A percentile compares a stretch with the other conserved stretches of the same genome.
Evolutionary conservation across 1,284 basidiomycete genomes (phyloP).

Genomic region (Ceratobasidium papillatum): DNA sequence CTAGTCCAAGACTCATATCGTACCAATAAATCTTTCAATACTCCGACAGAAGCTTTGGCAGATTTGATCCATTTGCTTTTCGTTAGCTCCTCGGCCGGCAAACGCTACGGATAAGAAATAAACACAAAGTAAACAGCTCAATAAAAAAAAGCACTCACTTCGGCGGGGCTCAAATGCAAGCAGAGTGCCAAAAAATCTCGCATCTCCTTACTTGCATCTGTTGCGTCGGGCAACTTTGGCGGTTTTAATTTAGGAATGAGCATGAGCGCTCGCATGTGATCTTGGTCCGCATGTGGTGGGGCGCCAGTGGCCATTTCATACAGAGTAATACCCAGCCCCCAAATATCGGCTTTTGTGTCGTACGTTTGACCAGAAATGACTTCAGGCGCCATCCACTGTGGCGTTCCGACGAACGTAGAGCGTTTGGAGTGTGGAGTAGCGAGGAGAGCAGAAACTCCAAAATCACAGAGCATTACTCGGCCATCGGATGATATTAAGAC

Average conservation of each 20-base stretch:
- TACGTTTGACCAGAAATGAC: slow-evolving; percentile 91
- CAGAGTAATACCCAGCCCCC: slow-evolving; percentile 94
- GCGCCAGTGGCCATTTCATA: slow-evolving; percentile 96
- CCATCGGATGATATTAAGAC: slow-evolving; percentile 87
- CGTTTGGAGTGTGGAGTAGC: slow-evolving; percentile 88
- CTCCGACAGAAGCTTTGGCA: slow-evolving; percentile 71
- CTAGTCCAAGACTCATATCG: slow-evolving; percentile 81
- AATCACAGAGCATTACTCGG: slow-evolving; percentile 94
- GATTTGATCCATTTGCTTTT: slow-evolving; percentile 95
- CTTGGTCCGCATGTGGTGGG: slow-evolving; percentile 86
- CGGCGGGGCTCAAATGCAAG: slow-evolving; percentile 81
- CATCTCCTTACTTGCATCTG: slow-evolving; percentile 83
- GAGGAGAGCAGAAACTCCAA: slow-evolving; percentile 94
- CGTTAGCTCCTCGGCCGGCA: slow-evolving; percentile 87
- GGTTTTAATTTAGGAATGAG: slow-evolving; percentile 90
- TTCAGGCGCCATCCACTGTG: slow-evolving; percentile 99
- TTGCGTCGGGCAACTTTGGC: slow-evolving; percentile 75
- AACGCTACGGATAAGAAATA: slow-evolving; percentile 72
- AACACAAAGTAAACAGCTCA: neutral
- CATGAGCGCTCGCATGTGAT: slow-evolving; percentile 89
- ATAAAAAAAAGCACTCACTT: slow-evolving; percentile 61
- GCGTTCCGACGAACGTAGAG: slow-evolving; percentile 94
- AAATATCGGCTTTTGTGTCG: slow-evolving; percentile 95
- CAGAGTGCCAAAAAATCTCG: slow-evolving; percentile 89
- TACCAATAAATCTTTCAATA: slow-evolving; percentile 85